Evolutionary conservation across 106 monocot genomes (phyloP).

Genomic region (Dioscorea alata): DNA sequence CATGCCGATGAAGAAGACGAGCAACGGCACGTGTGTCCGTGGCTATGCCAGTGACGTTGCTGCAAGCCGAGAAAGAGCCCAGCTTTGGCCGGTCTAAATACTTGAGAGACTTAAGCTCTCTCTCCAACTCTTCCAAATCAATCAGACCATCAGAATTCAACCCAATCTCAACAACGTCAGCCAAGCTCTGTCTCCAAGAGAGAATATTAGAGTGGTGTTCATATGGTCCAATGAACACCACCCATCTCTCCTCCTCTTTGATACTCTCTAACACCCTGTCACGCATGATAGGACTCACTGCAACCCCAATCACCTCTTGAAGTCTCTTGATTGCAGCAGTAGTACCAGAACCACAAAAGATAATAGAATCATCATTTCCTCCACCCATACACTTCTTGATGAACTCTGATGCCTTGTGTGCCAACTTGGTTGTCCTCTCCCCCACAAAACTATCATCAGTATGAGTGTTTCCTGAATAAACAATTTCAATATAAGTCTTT

Average conservation of each 20-base stretch:
- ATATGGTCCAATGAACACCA: conserved; percentile 45
- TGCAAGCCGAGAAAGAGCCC: conserved; percentile 61
- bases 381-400: conserved; percentile 35
- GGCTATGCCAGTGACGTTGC: conserved; percentile 50
- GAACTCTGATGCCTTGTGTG: conserved; percentile 23
- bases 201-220: conserved; percentile 64
- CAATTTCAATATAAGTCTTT: too few species aligned
- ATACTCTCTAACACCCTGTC: conserved; percentile 2
- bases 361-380: conserved; percentile 12
- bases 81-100: conserved; percentile 26
- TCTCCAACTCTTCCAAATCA: conserved; percentile 22
- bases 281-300: conserved; percentile 22
- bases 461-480: conserved; percentile 40
- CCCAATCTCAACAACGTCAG: conserved; percentile 49
- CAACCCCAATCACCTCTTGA: conserved; percentile 48
- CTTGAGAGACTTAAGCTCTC: conserved; percentile 7
- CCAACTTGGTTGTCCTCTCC: conserved; percentile 18
- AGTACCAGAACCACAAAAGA: conserved; percentile 44
- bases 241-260: conserved; percentile 40
- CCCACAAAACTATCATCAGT: conserved; percentile 45
- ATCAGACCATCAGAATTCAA: conserved; percentile 19
- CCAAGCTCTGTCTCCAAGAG: conserved; percentile 45
- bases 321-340: conserved; percentile 41
- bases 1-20: conserved; percentile 26
- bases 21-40: conserved; percentile 36